Evolutionary conservation across 2,329 filamentous ascomycete species (phyloP), one percentile per base, ranked within the genome.

Genomic region (Alternaria solani): DNA sequence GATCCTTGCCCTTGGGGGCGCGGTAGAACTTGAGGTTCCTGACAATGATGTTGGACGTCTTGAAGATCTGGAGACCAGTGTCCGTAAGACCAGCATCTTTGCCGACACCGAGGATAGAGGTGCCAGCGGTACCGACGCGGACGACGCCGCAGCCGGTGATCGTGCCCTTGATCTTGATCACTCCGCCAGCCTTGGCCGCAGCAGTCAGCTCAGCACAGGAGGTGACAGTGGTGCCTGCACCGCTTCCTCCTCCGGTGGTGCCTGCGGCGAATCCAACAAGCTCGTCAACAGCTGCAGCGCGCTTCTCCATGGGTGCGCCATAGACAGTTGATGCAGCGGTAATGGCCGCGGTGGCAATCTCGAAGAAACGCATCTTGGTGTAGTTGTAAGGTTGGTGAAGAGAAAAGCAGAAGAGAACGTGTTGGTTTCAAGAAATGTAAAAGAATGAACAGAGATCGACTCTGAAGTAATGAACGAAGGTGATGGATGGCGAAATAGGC

Each of bases 1-100:
- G 86, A 67, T 89, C 88, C 20, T 87, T 87, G 62, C 85, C 82
- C 26, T 76, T 74, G 9, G 87, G 87, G 14, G 81, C 72, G 32
- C 88, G 86, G 70, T 87, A 85, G 62, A 83, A 77, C 67, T 89
- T 87, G 61, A 90, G 72, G 81, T 90, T 90, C 36, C 87, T 84
- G 64, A 90, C 75, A 64, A 89, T 89, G 59, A 89, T 85, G 72
- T 89, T 89, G 57, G 75, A 79, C 38, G 80, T 78, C 42, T 79
- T 78, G 66, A 83, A 82, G 76, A 89, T 80, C 63, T 83, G 82
- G 54, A 88, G 75, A 26, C 86, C 86, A 51, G 84, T 70, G 32
- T 84, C 82, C 4, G 65, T 70, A 18, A 76, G 32, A 73, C 80
- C 63, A 83, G 72, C 58, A 70, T 72, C 79, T 48, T 81, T 75